These are phyloP conservation scores for Diaporthe nobilis DNA, from an alignment of 2,329 filamentous ascomycete species.

Conservation along the genomic window DNA sequence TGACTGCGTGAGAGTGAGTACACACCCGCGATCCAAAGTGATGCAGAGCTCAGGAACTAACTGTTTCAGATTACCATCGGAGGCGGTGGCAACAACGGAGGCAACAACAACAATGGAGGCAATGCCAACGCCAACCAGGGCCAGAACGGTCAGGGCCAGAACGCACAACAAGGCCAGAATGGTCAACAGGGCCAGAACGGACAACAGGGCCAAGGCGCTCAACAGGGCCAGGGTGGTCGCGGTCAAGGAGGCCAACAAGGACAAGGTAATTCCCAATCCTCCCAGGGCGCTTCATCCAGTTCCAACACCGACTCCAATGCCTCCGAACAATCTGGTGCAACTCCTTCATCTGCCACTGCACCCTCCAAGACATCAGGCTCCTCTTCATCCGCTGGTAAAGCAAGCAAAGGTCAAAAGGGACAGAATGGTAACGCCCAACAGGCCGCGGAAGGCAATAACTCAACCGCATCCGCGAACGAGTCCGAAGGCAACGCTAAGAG, in stretches of 20 bases:
- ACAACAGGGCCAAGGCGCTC: not conserved
- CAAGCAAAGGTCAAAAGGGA: conserved; percentile 23
- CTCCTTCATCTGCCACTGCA: conserved; percentile 34
- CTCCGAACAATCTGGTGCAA: conserved; percentile 10
- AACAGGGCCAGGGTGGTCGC: conserved; percentile 9
- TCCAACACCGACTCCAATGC: conserved; percentile 36
- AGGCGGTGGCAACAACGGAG: conserved; percentile 40
- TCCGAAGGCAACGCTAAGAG: conserved; percentile 30
- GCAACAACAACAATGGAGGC: conserved; percentile 46
- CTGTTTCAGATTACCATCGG: conserved; percentile 39
- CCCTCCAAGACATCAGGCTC: conserved; percentile 32
- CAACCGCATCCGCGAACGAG: conserved; percentile 26
- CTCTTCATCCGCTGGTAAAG: conserved; percentile 30
- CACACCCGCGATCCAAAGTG: not conserved
- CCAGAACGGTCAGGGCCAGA: conserved; percentile 9
- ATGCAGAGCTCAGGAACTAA: not conserved
- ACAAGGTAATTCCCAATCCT: conserved; percentile 38
- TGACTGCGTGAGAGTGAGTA: conserved; percentile 70
- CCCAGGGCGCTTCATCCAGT: conserved; percentile 6
- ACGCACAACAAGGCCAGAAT: conserved; percentile 14
- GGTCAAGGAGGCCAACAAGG: conserved; percentile 26
- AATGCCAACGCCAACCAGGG: conserved; percentile 35
- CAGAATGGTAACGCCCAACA: conserved; percentile 34
- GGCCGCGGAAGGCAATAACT: conserved; percentile 30
- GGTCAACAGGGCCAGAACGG: conserved; percentile 37